Conservation (phyloP, 345 rosid species). For the Hibiscus syriacus region DNA sequence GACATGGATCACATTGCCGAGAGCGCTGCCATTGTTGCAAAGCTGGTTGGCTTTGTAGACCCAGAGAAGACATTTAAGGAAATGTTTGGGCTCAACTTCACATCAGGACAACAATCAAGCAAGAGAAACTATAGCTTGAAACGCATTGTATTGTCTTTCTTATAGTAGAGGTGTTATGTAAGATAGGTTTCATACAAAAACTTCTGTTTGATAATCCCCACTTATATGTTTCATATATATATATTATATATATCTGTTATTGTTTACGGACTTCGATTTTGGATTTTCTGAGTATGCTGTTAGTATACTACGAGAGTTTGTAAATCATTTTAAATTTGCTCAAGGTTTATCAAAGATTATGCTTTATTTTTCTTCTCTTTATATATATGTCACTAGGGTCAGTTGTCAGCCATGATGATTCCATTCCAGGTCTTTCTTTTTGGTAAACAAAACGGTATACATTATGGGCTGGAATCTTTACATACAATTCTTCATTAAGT, state of each 20-base stretch:
- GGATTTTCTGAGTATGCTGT: neutral
- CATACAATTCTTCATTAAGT: neutral
- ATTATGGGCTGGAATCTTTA: neutral
- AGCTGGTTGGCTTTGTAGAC: conserved; percentile 50
- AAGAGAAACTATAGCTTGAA: conserved; percentile 30
- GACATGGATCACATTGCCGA: conserved; percentile 63
- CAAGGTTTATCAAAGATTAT: neutral
- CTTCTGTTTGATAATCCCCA: too few relatives aligned
- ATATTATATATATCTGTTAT: neutral
- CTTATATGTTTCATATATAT: too few relatives aligned
- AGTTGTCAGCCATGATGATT: too few relatives aligned
- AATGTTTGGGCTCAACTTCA: conserved; percentile 41
- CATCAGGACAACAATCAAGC: conserved; percentile 19
- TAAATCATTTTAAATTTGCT: conserved; percentile 6
- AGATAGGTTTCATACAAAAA: too few relatives aligned
- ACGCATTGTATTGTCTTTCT: conserved; percentile 27
- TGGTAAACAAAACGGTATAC: too few relatives aligned
- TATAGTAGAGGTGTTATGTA: conserved; percentile 12
- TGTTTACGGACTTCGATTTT: conserved; percentile 1
- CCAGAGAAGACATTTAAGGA: conserved; percentile 39
- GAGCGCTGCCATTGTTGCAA: conserved; percentile 64
- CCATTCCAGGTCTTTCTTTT: too few relatives aligned
- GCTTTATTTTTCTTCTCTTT: neutral
- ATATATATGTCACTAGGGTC: too few relatives aligned
- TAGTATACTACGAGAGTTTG: neutral